Percentiles rank a stretch among this genome's conserved stretches.
These are phyloP conservation scores for Cyberlindnera maclurae DNA, from an alignment of 805 yeast genomes.

Conservation along the genomic window DNA sequence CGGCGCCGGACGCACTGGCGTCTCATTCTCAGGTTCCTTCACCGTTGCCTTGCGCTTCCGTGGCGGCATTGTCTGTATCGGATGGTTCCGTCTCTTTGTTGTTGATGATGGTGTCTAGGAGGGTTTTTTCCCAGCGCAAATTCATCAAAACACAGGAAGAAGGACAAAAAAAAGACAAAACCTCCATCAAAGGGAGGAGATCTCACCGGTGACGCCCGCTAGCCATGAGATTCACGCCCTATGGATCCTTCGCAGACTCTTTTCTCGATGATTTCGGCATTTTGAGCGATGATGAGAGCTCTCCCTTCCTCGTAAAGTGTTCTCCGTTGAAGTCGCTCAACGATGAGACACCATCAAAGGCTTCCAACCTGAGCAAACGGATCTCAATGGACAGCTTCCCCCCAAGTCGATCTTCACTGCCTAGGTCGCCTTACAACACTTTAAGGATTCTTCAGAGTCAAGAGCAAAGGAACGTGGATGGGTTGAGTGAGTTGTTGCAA, in stretches of 20 bases:
- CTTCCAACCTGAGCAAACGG: slow-evolving; percentile 5
- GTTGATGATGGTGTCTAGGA: too few species aligned
- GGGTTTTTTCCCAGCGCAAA: too few species aligned
- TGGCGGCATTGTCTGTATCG: background rate
- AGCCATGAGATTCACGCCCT: slow-evolving; percentile 1
- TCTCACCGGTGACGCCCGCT: background rate
- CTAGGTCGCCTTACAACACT: slow-evolving; percentile 1
- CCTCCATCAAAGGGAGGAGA: too few species aligned
- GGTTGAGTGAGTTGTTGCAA: slow-evolving; percentile 11
- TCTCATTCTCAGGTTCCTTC: background rate
- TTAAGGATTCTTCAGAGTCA: background rate
- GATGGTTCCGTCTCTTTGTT: too few species aligned
- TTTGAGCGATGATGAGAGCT: slow-evolving; percentile 1
- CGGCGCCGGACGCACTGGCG: too few species aligned
- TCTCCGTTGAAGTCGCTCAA: slow-evolving; percentile 18
- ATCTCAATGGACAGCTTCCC: background rate
- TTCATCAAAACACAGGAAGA: background rate
- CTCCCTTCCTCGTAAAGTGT: slow-evolving; percentile 11
- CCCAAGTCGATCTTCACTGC: slow-evolving; percentile 6
- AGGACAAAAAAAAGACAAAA: background rate
- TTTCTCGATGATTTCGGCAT: background rate
- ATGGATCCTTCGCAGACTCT: slow-evolving; percentile 4
- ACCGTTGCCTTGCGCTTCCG: slow-evolving; percentile 1
- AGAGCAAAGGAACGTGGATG: slow-evolving; percentile 6
- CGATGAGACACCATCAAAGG: slow-evolving; percentile 12